phyloP scores from a whole-genome alignment of 2,329 filamentous ascomycete species.

The Penicillium sp. region DNA sequence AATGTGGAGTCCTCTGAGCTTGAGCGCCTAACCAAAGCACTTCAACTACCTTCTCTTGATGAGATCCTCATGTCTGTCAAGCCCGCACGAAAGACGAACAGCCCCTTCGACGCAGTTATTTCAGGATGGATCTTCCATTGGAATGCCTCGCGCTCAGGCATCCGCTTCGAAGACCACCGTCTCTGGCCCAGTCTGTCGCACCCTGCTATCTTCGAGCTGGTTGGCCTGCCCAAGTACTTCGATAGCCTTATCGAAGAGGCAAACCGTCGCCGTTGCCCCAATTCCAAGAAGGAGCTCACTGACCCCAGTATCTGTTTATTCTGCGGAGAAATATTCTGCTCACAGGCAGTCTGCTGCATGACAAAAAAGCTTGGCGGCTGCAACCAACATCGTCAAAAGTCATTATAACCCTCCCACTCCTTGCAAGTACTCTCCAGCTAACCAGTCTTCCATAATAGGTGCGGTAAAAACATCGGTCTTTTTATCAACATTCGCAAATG shows the following conservation, averaged over 20 bases:
- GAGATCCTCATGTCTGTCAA: constrained; percentile 66
- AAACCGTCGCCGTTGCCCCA: constrained; percentile 77
- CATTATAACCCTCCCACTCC: constrained; percentile 35
- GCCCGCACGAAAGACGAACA: constrained; percentile 38
- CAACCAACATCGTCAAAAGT: constrained; percentile 86
- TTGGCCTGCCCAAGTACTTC: constrained; percentile 87
- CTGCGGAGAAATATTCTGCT: constrained; percentile 96
- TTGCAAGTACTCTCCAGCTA: constrained; percentile 2
- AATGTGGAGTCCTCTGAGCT: constrained; percentile 71
- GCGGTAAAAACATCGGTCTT: constrained; percentile 83
- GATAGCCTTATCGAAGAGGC: constrained; percentile 91
- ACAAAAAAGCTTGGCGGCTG: constrained; percentile 72
- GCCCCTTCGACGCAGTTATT: constrained; percentile 51
- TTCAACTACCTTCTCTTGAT: constrained; percentile 74
- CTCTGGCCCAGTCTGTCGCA: constrained; percentile 61
- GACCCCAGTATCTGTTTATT: constrained; percentile 92
- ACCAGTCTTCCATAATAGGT: constrained; percentile 53
- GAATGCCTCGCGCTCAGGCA: constrained; percentile 33
- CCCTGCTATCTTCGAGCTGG: constrained; percentile 88
- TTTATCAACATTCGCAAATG: constrained; percentile 98
- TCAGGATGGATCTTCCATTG: constrained; percentile 67
- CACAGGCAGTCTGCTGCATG: constrained; percentile 87
- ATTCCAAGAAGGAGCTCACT: constrained; percentile 82
- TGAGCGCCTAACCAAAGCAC: constrained; percentile 70
- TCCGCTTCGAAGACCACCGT: constrained; percentile 32